Percentiles rank a stretch among this genome's conserved stretches.
Conservation (phyloP, 192 early-diverging fungal species). For the Lobosporangium transversale region DNA sequence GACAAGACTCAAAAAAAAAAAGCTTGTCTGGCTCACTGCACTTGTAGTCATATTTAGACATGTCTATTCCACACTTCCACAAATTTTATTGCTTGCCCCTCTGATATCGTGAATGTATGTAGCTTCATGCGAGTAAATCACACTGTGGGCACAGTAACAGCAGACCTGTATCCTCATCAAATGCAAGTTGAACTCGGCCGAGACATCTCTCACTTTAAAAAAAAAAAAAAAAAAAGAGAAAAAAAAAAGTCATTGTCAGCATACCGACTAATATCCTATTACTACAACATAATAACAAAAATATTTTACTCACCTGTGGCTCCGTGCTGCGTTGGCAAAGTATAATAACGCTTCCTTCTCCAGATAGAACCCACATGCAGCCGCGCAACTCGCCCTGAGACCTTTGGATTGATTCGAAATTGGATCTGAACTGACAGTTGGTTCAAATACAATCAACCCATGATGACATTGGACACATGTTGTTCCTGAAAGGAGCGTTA, state of each 20-base stretch:
- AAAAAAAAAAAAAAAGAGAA: background rate
- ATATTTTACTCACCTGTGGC: conserved; percentile 18
- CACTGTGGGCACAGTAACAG: conserved; percentile 27
- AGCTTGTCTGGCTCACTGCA: too few species aligned
- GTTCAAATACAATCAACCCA: conserved; percentile 15
- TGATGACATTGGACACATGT: conserved; percentile 33
- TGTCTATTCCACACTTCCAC: too few species aligned
- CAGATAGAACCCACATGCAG: conserved; percentile 19
- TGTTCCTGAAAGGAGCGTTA: conserved; percentile 11
- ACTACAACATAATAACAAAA: background rate
- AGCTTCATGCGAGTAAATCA: conserved; percentile 26
- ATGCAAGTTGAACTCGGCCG: conserved; percentile 16
- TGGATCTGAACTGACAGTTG: background rate
- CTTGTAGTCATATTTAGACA: too few species aligned
- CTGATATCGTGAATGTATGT: background rate
- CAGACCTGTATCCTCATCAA: conserved; percentile 32
- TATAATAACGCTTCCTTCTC: conserved; percentile 25
- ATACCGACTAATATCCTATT: background rate
- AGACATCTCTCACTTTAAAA: conserved; percentile 17
- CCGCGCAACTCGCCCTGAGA: conserved; percentile 6
- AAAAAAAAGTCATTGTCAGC: background rate
- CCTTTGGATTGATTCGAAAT: background rate
- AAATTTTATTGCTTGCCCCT: background rate
- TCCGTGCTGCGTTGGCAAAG: conserved; percentile 18
- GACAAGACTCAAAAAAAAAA: too few species aligned